phyloP scores from a whole-genome alignment of 805 yeast species.

The Schwanniomyces sp. region DNA sequence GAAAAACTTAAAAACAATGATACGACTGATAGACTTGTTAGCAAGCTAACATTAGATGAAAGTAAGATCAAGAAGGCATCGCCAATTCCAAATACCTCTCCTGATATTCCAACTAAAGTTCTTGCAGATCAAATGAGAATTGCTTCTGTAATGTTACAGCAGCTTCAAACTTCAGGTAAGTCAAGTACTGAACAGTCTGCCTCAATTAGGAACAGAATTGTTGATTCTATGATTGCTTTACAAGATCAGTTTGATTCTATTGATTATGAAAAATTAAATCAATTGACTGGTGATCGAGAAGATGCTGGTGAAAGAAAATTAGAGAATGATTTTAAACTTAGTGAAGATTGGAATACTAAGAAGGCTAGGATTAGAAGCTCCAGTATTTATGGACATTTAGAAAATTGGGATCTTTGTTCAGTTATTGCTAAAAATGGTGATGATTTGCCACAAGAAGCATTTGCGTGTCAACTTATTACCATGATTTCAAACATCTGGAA shows the following conservation, averaged over 20 bases:
- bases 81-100: conserved; percentile 10
- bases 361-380: conserved; percentile 75
- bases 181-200: conserved; percentile 41
- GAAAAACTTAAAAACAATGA: conserved; percentile 5
- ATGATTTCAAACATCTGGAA: conserved; percentile 87
- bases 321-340: conserved; percentile 89
- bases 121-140: conserved; percentile 93
- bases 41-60: not conserved
- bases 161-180: conserved; percentile 74
- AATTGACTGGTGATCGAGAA: conserved; percentile 50
- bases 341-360: conserved; percentile 91
- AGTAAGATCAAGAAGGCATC: not conserved
- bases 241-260: conserved; percentile 43
- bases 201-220: conserved; percentile 24
- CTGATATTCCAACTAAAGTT: conserved; percentile 36
- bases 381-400: conserved; percentile 80
- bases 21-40: not conserved
- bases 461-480: conserved; percentile 91
- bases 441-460: conserved; percentile 94
- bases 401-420: conserved; percentile 93
- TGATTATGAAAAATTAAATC: conserved; percentile 36
- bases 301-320: conserved; percentile 80
- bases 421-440: conserved; percentile 96
- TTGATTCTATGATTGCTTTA: conserved; percentile 32
- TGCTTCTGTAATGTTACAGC: conserved; percentile 92